Base-by-base conservation (phyloP, 352 stramenopile species). In the Phytophthora aleatoria region DNA sequence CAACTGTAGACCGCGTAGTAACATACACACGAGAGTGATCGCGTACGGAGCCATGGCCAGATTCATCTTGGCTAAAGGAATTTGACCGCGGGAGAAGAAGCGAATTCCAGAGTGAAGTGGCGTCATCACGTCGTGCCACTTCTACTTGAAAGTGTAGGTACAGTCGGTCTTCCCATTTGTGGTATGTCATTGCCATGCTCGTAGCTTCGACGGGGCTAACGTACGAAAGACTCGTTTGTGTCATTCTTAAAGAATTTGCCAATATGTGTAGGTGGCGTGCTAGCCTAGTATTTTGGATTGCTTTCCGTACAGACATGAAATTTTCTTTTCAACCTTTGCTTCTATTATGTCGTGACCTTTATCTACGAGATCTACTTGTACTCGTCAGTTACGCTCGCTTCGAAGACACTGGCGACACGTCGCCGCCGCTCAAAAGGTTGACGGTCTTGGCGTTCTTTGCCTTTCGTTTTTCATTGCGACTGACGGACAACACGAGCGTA, bases 381-480 rank as follows among this genome's bases (percentile, higher is more conserved):
- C 47, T 64, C 12, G 38, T 20, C 15, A 38, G 27, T 27, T 55
- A 65, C 30, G 41, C 41, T 7, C 65, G 45, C 54, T 73, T 45
- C 12, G 58, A 63, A 9, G 58, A 63, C 49, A 60, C 26, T 15
- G 50, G 50, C 2, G 58, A 58, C 30, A 67, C 38, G 30, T 71
- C 64, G 33, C 64, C 45, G 35, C 42, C 20, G 36, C 24, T 69
- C 27, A 91, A 68, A 27, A 91, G 62, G 45, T 91, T 83, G 49
- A 91, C 74, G 11, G 72, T 85, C 71, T 90, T 90, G 56, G 83
- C 79, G 13, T 78, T 83, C 61, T 91, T 87, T 8, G 75, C 57
- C 53, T 82, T 87, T 41, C 75, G 73, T 39, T 83, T 85, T 47
- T 79, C 75, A 33, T 84, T 91, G 50, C 79, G 82, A 52, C 72